Evolutionary conservation across 768 basidiomycete genomes (phyloP).

Genomic region (Lentinula sp.): DNA sequence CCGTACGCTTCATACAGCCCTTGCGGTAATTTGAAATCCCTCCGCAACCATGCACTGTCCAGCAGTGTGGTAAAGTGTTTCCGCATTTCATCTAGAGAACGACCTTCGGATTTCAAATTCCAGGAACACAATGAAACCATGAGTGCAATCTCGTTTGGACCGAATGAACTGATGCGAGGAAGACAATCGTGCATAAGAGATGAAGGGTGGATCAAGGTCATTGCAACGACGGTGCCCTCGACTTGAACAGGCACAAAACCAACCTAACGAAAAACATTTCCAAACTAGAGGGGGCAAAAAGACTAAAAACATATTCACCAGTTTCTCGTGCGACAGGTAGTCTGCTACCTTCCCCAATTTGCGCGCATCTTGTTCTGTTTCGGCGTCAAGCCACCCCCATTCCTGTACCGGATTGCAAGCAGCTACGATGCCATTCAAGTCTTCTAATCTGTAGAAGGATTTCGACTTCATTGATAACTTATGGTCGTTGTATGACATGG

Average conservation of each 20-base stretch:
- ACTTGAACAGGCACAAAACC: background rate
- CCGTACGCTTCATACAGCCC: background rate
- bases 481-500: background rate
- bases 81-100: background rate
- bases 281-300: no score
- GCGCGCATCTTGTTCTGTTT: background rate
- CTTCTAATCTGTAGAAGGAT: background rate
- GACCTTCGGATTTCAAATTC: background rate
- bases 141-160: background rate
- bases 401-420: constrained; percentile 3
- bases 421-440: background rate
- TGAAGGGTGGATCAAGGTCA: background rate
- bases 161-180: background rate
- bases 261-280: background rate
- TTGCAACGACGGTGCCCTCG: background rate
- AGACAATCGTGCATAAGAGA: background rate
- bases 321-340: background rate
- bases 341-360: background rate
- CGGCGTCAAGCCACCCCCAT: background rate
- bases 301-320: background rate
- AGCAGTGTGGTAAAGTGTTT: background rate
- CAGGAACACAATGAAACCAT: background rate
- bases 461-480: background rate
- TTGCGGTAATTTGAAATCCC: background rate
- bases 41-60: background rate